These are phyloP conservation scores for Extremus antarcticus DNA, from an alignment of 495 filamentous ascomycete genomes.

Conservation along the genomic window DNA sequence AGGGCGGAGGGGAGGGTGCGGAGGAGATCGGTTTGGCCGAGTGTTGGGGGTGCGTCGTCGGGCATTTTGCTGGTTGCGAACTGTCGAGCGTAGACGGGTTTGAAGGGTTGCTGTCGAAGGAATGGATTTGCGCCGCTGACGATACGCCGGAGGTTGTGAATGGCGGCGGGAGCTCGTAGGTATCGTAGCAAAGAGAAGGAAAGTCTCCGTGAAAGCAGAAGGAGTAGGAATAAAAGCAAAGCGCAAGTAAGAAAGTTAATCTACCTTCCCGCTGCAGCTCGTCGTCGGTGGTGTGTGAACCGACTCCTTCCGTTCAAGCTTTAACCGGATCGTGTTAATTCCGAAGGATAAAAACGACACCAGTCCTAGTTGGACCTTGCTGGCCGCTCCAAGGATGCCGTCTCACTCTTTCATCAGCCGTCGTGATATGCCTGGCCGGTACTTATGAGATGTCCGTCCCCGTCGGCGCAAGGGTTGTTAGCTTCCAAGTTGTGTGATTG, in stretches of 20 bases:
- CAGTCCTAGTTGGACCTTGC: not conserved
- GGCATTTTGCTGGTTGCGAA: not conserved
- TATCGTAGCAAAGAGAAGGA: too few species aligned
- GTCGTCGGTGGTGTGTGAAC: not conserved
- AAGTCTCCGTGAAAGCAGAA: not conserved
- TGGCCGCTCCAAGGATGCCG: not conserved
- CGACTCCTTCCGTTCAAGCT: too few species aligned
- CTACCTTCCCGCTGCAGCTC: not conserved
- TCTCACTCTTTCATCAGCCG: not conserved
- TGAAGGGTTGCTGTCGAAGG: too few species aligned
- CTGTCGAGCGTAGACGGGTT: not conserved
- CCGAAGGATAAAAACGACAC: not conserved
- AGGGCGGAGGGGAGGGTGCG: conserved; percentile 4
- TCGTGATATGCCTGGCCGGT: not conserved
- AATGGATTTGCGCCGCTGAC: too few species aligned
- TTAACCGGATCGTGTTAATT: not conserved
- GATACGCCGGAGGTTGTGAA: too few species aligned
- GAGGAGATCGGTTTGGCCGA: not conserved
- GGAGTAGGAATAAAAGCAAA: not conserved
- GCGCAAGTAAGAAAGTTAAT: not conserved
- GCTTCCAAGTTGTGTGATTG: too few species aligned
- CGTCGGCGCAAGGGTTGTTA: too few species aligned
- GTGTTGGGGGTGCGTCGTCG: not conserved
- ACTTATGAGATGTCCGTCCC: too few species aligned
- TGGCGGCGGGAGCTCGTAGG: too few species aligned